These are phyloP conservation scores for Sarocladiaceae sp. DNA, from an alignment of 2,329 filamentous ascomycete species.

Conservation along the genomic window DNA sequence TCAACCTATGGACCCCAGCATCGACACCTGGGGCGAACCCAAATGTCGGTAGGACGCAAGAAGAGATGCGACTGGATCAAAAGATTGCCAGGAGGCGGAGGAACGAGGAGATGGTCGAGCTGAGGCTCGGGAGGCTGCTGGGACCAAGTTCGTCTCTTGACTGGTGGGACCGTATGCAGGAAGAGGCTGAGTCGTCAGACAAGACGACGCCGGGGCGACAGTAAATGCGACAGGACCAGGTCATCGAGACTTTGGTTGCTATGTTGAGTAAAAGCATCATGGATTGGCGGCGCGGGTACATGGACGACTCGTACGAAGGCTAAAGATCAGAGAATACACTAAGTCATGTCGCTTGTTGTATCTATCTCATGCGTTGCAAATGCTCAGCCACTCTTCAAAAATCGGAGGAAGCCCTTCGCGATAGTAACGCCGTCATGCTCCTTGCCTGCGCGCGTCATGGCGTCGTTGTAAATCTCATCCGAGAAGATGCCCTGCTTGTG, in stretches of 20 bases:
- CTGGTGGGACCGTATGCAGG: slow-evolving; percentile 23
- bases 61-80: slow-evolving; percentile 47
- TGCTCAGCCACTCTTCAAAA: slow-evolving; percentile 53
- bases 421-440: slow-evolving; percentile 77
- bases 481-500: slow-evolving; percentile 55
- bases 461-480: slow-evolving; percentile 63
- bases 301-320: neutral
- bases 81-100: slow-evolving; percentile 40
- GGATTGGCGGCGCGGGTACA: too few relatives aligned
- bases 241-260: too few relatives aligned
- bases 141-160: slow-evolving; percentile 15
- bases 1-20: slow-evolving; percentile 14
- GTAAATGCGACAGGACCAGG: neutral
- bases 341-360: neutral
- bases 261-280: too few relatives aligned
- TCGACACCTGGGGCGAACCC: slow-evolving; percentile 15
- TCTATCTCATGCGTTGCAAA: slow-evolving; percentile 11
- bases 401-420: slow-evolving; percentile 67
- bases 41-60: slow-evolving; percentile 38
- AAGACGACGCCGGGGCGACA: neutral
- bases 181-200: neutral
- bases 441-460: slow-evolving; percentile 56
- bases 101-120: slow-evolving; percentile 37
- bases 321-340: neutral
- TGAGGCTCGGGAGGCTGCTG: slow-evolving; percentile 18